A percentile compares a stretch with the other conserved stretches of the same genome.
Evolutionary conservation across 2,329 filamentous ascomycete species (phyloP).

Genomic region (Sporothrix inflata): DNA sequence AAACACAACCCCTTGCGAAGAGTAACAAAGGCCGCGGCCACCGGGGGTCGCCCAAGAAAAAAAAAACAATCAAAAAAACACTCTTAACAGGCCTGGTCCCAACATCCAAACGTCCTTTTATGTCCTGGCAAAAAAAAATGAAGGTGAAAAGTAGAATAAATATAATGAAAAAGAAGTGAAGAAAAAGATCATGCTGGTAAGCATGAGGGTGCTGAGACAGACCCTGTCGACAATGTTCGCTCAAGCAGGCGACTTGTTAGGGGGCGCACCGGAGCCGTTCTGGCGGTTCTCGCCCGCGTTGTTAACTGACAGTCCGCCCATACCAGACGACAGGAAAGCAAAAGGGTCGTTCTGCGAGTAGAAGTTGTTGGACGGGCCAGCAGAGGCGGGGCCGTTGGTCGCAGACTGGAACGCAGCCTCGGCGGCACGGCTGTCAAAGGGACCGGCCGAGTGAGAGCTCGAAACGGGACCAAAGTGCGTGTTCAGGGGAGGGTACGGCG

Average conservation of each 20-base stretch:
- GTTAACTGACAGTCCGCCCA: conserved; percentile 72
- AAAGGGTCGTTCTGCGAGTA: conserved; percentile 72
- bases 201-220: conserved; percentile 25
- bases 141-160: conserved; percentile 27
- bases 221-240: neutral
- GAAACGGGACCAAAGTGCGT: conserved; percentile 78
- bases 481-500: conserved; percentile 80
- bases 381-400: conserved; percentile 77
- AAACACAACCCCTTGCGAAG: conserved; percentile 25
- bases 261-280: conserved; percentile 61
- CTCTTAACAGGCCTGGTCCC: conserved; percentile 15
- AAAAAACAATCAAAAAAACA: conserved; percentile 22
- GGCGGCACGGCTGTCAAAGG: conserved; percentile 89
- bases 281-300: conserved; percentile 62
- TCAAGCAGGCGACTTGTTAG: conserved; percentile 62
- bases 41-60: conserved; percentile 19
- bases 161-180: conserved; percentile 16
- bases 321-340: conserved; percentile 75
- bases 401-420: conserved; percentile 94
- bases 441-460: conserved; percentile 78
- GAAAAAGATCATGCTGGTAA: conserved; percentile 31
- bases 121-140: conserved; percentile 26
- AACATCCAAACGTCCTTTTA: conserved; percentile 24
- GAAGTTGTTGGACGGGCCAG: conserved; percentile 74
- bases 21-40: conserved; percentile 20